Percentiles rank a stretch among this genome's conserved stretches.
Conservation (phyloP, 257 asterid genomes). For the Solanum virginianum region DNA sequence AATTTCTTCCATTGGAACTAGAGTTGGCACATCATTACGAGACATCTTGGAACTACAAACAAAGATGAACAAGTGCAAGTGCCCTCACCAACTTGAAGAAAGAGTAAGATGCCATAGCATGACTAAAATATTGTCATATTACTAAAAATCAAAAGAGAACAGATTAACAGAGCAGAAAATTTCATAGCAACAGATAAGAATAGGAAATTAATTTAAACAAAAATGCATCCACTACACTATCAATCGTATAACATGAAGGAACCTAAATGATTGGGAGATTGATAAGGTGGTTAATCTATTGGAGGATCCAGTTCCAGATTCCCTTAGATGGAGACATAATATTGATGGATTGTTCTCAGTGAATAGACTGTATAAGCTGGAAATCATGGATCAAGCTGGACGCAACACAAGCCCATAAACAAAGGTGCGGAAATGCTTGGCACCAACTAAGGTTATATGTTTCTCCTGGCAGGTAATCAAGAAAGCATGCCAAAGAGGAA, state of each 20-base stretch:
- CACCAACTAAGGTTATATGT: too few relatives aligned
- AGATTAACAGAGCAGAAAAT: not conserved
- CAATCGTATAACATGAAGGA: not conserved
- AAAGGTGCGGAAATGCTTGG: too few relatives aligned
- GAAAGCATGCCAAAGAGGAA: too few relatives aligned
- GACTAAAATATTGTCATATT: not conserved
- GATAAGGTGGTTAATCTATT: too few relatives aligned
- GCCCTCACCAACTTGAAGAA: not conserved
- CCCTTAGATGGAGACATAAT: too few relatives aligned
- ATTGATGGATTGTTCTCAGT: too few relatives aligned
- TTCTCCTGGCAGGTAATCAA: too few relatives aligned
- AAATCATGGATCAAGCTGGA: too few relatives aligned
- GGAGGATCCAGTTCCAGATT: too few relatives aligned
- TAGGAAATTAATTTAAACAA: not conserved
- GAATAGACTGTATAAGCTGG: too few relatives aligned
- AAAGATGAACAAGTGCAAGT: slow-evolving; percentile 9
- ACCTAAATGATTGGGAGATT: too few relatives aligned
- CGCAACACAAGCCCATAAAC: too few relatives aligned
- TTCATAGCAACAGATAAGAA: not conserved
- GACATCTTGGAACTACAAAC: slow-evolving; percentile 32
- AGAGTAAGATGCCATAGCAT: not conserved
- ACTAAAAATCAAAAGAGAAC: not conserved
- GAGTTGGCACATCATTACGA: slow-evolving; percentile 32
- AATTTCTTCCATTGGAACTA: slow-evolving; percentile 71
- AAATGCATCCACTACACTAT: not conserved